These are phyloP conservation scores for Claviceps paspali DNA, from an alignment of 2,329 filamentous ascomycete species.

Conservation along the genomic window DNA sequence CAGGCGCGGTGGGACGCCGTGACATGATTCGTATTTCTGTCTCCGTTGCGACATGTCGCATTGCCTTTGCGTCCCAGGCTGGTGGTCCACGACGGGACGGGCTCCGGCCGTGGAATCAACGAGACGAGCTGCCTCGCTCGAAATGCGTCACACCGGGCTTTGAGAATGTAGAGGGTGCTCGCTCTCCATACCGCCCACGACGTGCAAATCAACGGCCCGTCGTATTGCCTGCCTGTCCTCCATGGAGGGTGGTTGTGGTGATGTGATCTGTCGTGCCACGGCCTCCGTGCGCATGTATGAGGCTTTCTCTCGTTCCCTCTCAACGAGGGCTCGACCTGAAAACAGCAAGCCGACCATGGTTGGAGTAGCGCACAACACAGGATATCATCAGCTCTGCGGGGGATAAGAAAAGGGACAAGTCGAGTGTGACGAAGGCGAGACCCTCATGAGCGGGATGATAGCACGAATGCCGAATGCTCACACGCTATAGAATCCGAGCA, in stretches of 20 bases:
- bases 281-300: neutral
- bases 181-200: too few relatives aligned
- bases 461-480: conserved; percentile 8
- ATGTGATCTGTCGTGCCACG: too few relatives aligned
- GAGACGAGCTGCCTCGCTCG: too few relatives aligned
- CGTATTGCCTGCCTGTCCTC: too few relatives aligned
- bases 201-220: too few relatives aligned
- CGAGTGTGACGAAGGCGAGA: conserved; percentile 29
- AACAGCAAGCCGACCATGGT: conserved; percentile 15
- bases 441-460: conserved; percentile 15
- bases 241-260: too few relatives aligned
- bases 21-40: too few relatives aligned
- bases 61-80: neutral
- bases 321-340: neutral
- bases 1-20: neutral
- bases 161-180: too few relatives aligned
- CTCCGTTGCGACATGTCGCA: neutral
- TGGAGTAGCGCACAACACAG: conserved; percentile 22
- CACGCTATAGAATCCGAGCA: conserved; percentile 22
- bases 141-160: too few relatives aligned
- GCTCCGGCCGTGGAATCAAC: too few relatives aligned
- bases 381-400: conserved; percentile 22
- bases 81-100: neutral
- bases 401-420: conserved; percentile 21
- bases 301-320: too few relatives aligned